Evolutionary conservation across 108 stramenopile genomes (phyloP), one percentile per base, ranked within the genome.

Genomic region (Cyclotella sp.): DNA sequence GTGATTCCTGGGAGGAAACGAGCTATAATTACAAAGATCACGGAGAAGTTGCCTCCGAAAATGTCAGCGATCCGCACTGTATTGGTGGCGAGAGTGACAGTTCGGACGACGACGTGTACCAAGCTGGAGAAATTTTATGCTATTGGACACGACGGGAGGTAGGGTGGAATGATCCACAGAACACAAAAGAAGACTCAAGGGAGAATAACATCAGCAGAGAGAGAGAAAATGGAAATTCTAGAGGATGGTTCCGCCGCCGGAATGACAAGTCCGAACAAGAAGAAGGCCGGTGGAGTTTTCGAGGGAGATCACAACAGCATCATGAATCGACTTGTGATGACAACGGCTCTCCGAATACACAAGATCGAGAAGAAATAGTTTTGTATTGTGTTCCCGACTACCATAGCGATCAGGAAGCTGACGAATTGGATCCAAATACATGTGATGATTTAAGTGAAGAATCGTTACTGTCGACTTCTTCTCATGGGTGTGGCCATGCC

Each of bases 371-470:
- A 46, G 68, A 68, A 44, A 45, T 18, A 39, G 52, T 53, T 53
- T 54, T 68, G 24, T 68, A 68, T 21, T 49, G 68, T n/a, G 30
- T 29, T 54, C 68, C 68, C 16, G 68, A 68, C 21, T 1, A 27
- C 24, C 4, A 27, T 40, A 62, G 15, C 16, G 34, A 62, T 39
- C n/a, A 51, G 8, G 49, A 19, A 6, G 49, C 3, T 51, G 19
- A 19, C 8, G 49, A 19, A 18, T 51, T 63, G 27, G 68, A 68
- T 39, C 13, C 42, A 34, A 40, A 53, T 55, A 63, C 19, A 18
- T 34, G 19, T 29, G n/a, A 46, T 5, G 61, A 73, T 39, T 5
- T 7, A 19, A 39, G 61, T 39, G 72, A 73, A 21, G 54, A 41
- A 16, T 70, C 54, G 40, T 40, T 70, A 39, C 11, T 70, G 1